Conservation (phyloP, 139 green algal genomes). For the Closterium sp. region DNA sequence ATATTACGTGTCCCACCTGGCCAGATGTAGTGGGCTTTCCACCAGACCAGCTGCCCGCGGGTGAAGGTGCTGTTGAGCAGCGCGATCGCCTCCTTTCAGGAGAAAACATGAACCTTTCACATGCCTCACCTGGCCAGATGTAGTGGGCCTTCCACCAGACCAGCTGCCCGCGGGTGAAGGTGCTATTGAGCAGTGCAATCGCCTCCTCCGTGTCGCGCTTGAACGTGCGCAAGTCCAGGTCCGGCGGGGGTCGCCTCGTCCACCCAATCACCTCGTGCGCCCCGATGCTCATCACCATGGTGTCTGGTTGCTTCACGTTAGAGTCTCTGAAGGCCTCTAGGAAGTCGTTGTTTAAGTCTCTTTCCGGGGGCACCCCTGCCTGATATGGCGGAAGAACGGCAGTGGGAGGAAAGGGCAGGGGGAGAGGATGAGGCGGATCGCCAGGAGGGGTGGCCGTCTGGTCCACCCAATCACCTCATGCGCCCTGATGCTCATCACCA, state of each 20-base stretch:
- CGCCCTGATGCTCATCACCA: background rate
- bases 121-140: slow-evolving; percentile 11
- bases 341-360: slow-evolving; percentile 9
- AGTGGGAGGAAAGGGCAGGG: no score
- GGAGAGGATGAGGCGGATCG: no score
- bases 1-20: no score
- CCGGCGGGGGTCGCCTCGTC: background rate
- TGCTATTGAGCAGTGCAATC: slow-evolving; percentile 1
- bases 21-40: slow-evolving; percentile 16
- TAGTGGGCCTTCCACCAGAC: slow-evolving; percentile 25
- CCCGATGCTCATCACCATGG: slow-evolving; percentile 4
- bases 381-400: background rate
- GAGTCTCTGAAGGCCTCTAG: background rate
- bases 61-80: slow-evolving; percentile 9
- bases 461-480: slow-evolving; percentile 13
- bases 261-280: slow-evolving; percentile 29
- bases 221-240: slow-evolving; percentile 11
- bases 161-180: background rate
- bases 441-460: background rate
- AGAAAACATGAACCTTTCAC: no score
- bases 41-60: slow-evolving; percentile 20
- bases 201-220: slow-evolving; percentile 9
- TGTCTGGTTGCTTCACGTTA: background rate
- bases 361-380: background rate
- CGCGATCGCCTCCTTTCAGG: background rate